Evolutionary conservation across 805 yeast species (phyloP).

Genomic region (Pichia thaimueangensis): DNA sequence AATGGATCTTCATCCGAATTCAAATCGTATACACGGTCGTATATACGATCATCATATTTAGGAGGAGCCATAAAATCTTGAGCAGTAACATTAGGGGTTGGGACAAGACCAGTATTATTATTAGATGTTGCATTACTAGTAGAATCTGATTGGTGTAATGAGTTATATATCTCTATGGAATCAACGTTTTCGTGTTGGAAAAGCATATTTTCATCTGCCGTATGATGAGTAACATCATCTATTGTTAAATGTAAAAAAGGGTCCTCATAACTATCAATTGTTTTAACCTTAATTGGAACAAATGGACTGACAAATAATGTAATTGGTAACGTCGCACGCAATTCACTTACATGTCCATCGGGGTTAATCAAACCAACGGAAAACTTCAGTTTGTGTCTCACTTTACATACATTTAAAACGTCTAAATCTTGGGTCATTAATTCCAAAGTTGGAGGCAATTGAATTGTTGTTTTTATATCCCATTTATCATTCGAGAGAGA

Average conservation of each 20-base stretch:
- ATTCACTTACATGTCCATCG: constrained; percentile 88
- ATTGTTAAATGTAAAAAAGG: constrained; percentile 15
- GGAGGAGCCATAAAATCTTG: constrained; percentile 73
- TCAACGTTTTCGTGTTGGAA: constrained; percentile 21
- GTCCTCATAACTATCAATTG: constrained; percentile 24
- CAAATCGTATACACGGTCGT: constrained; percentile 57
- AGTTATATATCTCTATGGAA: neutral
- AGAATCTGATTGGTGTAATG: constrained; percentile 3
- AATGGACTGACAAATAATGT: constrained; percentile 54
- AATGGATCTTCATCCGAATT: neutral
- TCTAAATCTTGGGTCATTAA: constrained; percentile 85
- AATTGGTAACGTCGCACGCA: constrained; percentile 85
- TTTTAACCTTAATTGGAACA: constrained; percentile 57
- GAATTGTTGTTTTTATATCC: constrained; percentile 59
- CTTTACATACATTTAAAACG: constrained; percentile 60
- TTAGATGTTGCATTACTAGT: no score
- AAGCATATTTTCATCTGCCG: constrained; percentile 24
- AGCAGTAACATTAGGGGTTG: constrained; percentile 22
- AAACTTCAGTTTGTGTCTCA: constrained; percentile 83
- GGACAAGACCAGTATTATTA: constrained; percentile 9
- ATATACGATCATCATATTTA: constrained; percentile 70
- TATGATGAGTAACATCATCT: constrained; percentile 25
- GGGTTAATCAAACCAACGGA: constrained; percentile 73
- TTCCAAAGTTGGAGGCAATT: constrained; percentile 66
- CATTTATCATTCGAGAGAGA: constrained; percentile 52